phyloP scores from a whole-genome alignment of 2,329 filamentous ascomycete species.

The Diaporthe batatas region DNA sequence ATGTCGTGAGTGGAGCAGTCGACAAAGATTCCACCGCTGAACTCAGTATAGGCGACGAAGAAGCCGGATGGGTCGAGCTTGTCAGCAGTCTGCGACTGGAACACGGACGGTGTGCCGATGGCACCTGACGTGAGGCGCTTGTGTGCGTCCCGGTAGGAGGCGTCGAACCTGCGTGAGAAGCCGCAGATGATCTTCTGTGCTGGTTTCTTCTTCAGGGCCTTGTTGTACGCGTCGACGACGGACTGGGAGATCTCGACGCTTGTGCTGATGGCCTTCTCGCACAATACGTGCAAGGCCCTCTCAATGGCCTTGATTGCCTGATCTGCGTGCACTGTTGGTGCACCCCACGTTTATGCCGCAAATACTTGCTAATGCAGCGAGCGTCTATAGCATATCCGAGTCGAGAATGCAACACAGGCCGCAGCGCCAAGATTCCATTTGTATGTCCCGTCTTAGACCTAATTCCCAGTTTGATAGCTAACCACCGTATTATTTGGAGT shows the following conservation, averaged over 20 bases:
- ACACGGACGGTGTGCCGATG: conserved; percentile 71
- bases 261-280: conserved; percentile 72
- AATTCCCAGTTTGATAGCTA: not conserved
- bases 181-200: conserved; percentile 76
- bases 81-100: conserved; percentile 77
- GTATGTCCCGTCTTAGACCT: too few relatives aligned
- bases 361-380: too few relatives aligned
- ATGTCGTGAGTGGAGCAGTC: conserved; percentile 81
- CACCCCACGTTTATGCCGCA: too few relatives aligned
- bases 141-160: conserved; percentile 73
- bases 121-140: conserved; percentile 63
- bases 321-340: conserved; percentile 69
- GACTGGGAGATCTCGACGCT: conserved; percentile 64
- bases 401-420: not conserved
- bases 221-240: conserved; percentile 68
- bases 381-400: not conserved
- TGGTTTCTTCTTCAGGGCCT: conserved; percentile 66
- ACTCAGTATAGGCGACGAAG: conserved; percentile 76
- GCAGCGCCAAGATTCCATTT: not conserved
- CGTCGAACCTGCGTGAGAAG: conserved; percentile 76
- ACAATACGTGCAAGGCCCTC: conserved; percentile 67
- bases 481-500: not conserved
- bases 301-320: conserved; percentile 70
- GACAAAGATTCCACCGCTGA: conserved; percentile 77
- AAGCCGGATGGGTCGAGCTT: conserved; percentile 75